These are phyloP conservation scores for Warburgia ugandensis DNA, from an alignment of 164 flowering plant species.

Conservation along the genomic window DNA sequence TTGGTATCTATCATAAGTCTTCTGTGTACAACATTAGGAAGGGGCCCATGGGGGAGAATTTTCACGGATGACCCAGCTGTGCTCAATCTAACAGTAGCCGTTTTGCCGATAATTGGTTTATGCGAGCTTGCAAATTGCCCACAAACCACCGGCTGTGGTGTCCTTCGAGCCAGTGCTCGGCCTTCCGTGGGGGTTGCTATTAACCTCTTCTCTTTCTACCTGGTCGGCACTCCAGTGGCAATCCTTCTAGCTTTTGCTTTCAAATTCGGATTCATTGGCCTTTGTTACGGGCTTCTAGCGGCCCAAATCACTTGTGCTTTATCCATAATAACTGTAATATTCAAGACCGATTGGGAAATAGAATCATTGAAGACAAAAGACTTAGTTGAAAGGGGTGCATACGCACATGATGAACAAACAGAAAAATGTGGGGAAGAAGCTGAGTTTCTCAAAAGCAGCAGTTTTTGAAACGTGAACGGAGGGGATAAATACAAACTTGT, in stretches of 20 bases:
- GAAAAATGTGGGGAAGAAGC: slow-evolving; percentile 27
- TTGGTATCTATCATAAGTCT: slow-evolving; percentile 43
- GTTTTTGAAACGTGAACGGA: slow-evolving; percentile 11
- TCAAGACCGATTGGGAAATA: slow-evolving; percentile 68
- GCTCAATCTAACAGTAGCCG: slow-evolving; percentile 41
- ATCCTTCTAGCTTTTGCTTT: slow-evolving; percentile 43
- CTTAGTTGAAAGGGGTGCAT: slow-evolving; percentile 35
- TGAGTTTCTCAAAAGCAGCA: slow-evolving; percentile 18
- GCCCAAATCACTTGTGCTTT: slow-evolving; percentile 73
- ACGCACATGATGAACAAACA: slow-evolving; percentile 17
- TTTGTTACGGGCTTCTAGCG: slow-evolving; percentile 82
- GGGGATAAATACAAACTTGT: neutral
- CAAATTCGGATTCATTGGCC: slow-evolving; percentile 59
- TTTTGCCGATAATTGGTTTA: slow-evolving; percentile 71
- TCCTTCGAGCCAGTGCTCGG: slow-evolving; percentile 79
- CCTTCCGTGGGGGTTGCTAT: slow-evolving; percentile 61
- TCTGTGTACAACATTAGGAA: slow-evolving; percentile 48
- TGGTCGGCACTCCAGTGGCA: slow-evolving; percentile 83
- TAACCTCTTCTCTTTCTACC: slow-evolving; percentile 75
- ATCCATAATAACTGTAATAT: slow-evolving; percentile 48
- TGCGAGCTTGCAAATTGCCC: slow-evolving; percentile 95
- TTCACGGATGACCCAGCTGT: slow-evolving; percentile 67
- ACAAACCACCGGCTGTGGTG: slow-evolving; percentile 88
- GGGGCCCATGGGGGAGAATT: slow-evolving; percentile 55
- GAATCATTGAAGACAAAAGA: slow-evolving; percentile 58